Evolutionary conservation across 2,329 filamentous ascomycete species (phyloP).

Genomic region (Aureobasidium zeae): DNA sequence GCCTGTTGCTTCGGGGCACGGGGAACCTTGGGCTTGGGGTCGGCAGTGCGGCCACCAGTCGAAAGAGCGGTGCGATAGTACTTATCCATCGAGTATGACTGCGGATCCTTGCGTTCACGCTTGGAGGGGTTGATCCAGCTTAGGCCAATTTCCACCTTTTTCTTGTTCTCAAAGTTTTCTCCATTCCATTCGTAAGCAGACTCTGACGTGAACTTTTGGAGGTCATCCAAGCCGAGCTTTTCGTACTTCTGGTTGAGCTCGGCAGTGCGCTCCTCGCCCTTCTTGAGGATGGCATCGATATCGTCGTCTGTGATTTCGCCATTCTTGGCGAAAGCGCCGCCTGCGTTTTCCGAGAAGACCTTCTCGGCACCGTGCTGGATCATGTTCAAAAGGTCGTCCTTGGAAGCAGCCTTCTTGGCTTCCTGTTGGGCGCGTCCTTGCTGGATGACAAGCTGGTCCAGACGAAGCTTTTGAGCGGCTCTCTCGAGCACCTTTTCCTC

Average conservation of each 20-base stretch:
- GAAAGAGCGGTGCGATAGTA: conserved; percentile 91
- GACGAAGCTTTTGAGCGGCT: conserved; percentile 88
- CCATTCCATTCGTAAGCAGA: conserved; percentile 99
- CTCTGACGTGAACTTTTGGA: conserved; percentile 96
- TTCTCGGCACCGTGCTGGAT: conserved; percentile 98
- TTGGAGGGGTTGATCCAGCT: conserved; percentile 98
- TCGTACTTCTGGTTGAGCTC: conserved; percentile 90
- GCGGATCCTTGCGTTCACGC: conserved; percentile 85
- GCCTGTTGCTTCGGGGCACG: conserved; percentile 84
- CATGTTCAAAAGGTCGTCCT: conserved; percentile 94
- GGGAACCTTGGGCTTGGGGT: conserved; percentile 90
- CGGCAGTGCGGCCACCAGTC: conserved; percentile 66
- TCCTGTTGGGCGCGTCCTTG: conserved; percentile 89
- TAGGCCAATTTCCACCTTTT: conserved; percentile 82
- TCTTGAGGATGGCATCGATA: conserved; percentile 77
- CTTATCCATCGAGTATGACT: conserved; percentile 97
- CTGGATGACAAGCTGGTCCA: conserved; percentile 96
- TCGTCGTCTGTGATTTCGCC: conserved; percentile 72
- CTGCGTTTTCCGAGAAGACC: conserved; percentile 68
- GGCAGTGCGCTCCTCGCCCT: conserved; percentile 81
- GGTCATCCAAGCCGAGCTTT: conserved; percentile 88
- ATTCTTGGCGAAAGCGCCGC: conserved; percentile 50
- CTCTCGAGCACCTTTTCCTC: conserved; percentile 97
- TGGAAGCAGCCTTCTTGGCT: conserved; percentile 83
- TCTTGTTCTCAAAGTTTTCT: conserved; percentile 78